Base-by-base conservation (phyloP, 257 asterid species). In the Linaria vulgaris region DNA sequence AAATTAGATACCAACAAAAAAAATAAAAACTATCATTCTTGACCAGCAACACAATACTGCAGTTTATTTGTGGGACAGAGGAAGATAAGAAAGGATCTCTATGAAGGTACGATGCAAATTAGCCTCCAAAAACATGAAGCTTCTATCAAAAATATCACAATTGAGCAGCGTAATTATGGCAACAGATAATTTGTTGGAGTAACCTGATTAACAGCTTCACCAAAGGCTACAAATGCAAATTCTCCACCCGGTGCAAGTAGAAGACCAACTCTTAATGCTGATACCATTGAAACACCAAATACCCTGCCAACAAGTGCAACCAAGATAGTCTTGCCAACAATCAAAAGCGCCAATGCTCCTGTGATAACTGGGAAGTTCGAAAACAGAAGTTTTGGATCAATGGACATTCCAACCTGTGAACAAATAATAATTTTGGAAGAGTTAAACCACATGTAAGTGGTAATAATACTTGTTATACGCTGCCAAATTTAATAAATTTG, bases 141-240 rank as follows among this genome's bases (percentile, higher is more conserved):
- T 41, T 43, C 34, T 12, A 16, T 3, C 34, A 54, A 66, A 24
- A 48, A 25, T 37, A 67, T 20, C 31, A 31, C 48, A 44, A 58
- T 50, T 56, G 19, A 49, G 58, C 63, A 74, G 39, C 38, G 51
- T 44, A 25, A 69, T 22, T 56, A 66, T 23, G 46, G 49, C 41
- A 74, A 59, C 52, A 70, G 59, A 53, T 38, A 59, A 56, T 63
- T 31, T 39, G 59, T 66, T 56, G 41, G 58, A 48, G 30, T 54
- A 58, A 94, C 99, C 99, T 94, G 99, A 70, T 87, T 94, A 75
- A 90, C 99, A 69, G 99, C 99, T 81, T 94, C 99, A 72, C 99
- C 99, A 81, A 94, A 94, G 59, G 99, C 99, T 62, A 94, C 99
- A 66, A 94, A 94, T 30, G 97, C 99, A 77, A 94, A 94, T 68